These are phyloP conservation scores for Daldinia sp. DNA, from an alignment of 2,329 filamentous ascomycete species.

Conservation along the genomic window DNA sequence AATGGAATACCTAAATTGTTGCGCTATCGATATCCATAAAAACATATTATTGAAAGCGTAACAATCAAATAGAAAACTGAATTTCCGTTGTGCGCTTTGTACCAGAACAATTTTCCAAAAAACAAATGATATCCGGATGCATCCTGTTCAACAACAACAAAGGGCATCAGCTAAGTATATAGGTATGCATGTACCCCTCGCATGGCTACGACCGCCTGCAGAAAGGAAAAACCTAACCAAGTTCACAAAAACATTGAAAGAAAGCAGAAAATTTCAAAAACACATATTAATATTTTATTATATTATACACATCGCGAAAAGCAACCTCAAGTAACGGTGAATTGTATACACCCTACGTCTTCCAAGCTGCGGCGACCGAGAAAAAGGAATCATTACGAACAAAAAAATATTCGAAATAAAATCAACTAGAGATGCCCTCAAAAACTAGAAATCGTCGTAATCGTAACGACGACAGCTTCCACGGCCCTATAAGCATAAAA, in stretches of 20 bases:
- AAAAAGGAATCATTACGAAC: no score
- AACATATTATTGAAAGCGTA: neutral
- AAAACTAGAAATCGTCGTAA: no score
- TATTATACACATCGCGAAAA: no score
- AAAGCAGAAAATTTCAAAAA: neutral
- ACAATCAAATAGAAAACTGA: neutral
- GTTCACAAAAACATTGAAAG: conserved; percentile 4
- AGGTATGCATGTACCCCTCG: neutral
- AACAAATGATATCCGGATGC: neutral
- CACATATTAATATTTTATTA: neutral
- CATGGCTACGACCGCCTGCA: neutral
- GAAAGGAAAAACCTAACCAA: neutral
- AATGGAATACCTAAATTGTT: neutral
- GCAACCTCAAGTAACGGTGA: neutral
- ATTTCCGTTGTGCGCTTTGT: neutral
- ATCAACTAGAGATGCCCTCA: no score
- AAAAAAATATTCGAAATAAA: no score
- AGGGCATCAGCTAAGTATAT: neutral
- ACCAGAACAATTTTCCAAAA: neutral
- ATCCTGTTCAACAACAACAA: neutral
- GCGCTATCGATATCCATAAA: neutral
- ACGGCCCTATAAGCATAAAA: no score
- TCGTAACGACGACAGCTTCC: no score
- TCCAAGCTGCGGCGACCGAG: neutral
- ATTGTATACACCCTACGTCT: neutral